Evolutionary conservation across 2,329 filamentous ascomycete genomes (phyloP).

Genomic region (Elsinoe ampelina): DNA sequence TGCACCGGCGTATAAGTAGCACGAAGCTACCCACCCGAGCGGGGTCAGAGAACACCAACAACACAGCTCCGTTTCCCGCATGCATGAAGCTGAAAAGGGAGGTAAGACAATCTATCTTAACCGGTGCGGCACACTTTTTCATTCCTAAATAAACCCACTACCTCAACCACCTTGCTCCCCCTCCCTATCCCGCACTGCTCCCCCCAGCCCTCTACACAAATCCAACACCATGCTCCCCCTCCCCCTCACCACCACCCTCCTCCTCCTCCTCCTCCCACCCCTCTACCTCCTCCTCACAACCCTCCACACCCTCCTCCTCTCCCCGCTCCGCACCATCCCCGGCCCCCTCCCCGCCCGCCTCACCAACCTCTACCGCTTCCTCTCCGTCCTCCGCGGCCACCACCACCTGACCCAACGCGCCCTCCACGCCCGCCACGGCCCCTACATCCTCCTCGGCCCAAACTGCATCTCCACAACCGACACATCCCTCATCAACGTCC

Average conservation of each 20-base stretch:
- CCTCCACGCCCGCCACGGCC: slow-evolving; percentile 4
- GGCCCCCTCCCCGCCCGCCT: neutral
- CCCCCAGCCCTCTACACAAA: no score
- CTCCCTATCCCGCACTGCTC: neutral
- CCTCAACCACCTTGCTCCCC: neutral
- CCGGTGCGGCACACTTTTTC: neutral
- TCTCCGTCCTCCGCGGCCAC: slow-evolving; percentile 10
- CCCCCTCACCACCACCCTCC: neutral
- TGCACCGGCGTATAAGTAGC: neutral
- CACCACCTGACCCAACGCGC: slow-evolving; percentile 18
- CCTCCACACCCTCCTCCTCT: slow-evolving; percentile 14
- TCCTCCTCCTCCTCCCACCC: neutral
- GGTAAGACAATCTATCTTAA: neutral
- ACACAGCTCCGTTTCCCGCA: neutral
- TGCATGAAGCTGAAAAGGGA: neutral
- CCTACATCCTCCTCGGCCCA: slow-evolving; percentile 15
- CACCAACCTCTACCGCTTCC: neutral
- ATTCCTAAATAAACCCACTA: no score
- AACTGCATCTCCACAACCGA: slow-evolving; percentile 13
- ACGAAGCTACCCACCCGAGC: neutral
- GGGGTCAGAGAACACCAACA: neutral
- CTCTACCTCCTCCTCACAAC: neutral
- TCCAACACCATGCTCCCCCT: neutral
- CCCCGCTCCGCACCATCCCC: slow-evolving; percentile 19
- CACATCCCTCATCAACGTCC: slow-evolving; percentile 1